These are phyloP conservation scores for Solanum chmielewskii DNA, from an alignment of 257 asterid genomes.

Conservation along the genomic window DNA sequence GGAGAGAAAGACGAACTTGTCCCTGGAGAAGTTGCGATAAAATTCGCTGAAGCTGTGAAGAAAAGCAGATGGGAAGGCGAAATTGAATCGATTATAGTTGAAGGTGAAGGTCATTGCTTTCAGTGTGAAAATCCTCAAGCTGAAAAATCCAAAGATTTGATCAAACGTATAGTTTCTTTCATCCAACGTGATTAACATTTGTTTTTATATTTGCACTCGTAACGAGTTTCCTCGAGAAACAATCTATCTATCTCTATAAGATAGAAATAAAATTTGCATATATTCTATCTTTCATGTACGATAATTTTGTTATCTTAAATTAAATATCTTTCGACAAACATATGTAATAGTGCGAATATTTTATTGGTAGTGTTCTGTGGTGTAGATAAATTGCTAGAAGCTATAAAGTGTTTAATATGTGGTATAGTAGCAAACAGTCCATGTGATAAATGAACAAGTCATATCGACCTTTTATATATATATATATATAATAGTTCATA, in stretches of 20 bases:
- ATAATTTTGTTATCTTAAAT: no score
- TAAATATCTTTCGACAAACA: no score
- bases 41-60: not conserved
- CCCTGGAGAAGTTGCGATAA: not conserved
- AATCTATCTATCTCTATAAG: no score
- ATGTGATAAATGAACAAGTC: no score
- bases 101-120: constrained; percentile 16
- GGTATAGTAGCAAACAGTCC: no score
- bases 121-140: not conserved
- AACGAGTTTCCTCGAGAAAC: no score
- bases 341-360: not conserved
- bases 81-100: not conserved
- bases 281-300: no score
- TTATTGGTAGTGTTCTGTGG: not conserved
- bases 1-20: not conserved
- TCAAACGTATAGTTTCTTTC: not conserved
- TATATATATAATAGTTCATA: no score
- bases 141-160: not conserved
- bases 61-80: constrained; percentile 9
- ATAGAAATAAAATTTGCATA: no score
- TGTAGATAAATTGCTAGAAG: not conserved
- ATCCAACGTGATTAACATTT: not conserved
- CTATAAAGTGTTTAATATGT: not conserved
- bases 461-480: no score
- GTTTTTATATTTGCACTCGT: not conserved